Base-by-base conservation (phyloP, 352 stramenopile species). In the Pythium myriotylum region DNA sequence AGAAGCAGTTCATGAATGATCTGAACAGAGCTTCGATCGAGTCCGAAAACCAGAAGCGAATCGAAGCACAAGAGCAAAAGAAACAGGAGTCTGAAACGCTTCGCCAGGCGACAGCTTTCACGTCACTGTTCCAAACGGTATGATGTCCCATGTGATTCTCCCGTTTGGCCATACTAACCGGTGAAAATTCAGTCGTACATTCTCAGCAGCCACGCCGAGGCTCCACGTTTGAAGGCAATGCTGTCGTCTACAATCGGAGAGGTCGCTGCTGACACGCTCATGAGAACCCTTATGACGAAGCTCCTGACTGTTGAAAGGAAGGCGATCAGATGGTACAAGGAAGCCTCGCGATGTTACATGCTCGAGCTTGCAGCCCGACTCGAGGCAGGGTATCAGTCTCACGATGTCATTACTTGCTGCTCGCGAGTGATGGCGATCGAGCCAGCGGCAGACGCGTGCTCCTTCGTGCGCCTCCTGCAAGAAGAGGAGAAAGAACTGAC, bases 21-120 rank as follows among this genome's bases (percentile, higher is more conserved):
- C 43, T 94, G 13, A 91, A 92, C 56, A 65, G 70, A 48, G 85
- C 85, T 27, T 92, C 84, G 13, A 92, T 92, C 57, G 66, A 84
- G 64, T 94, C 85, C 1, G 85, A 94, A 54, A 64, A 84, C 24
- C 76, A 83, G 33, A 88, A 84, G 62, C 83, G 70, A 4, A 64
- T 74, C 17, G 85, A 94, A 47, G 83, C 82, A 59, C 65, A 79
- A 39, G 61, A 76, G 10, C 61, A 77, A n/a, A 84, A 84, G 66
- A 72, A 79, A 59, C 49, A 78, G 45, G 76, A 91, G 55, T 68
- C 65, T 8, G 81, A 94, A 51, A 75, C 66, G 1, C 66, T 88
- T 10, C 70, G 67, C 27, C 72, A 79, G 5, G 68, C 81, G 0
- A 74, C 77, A 52, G 81, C 73, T 17, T 89, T 94, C 54, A 79